Percentiles rank a stretch among this genome's conserved stretches.
Conservation (phyloP, 1,284 basidiomycete genomes). For the Trichosporon ovoides region DNA sequence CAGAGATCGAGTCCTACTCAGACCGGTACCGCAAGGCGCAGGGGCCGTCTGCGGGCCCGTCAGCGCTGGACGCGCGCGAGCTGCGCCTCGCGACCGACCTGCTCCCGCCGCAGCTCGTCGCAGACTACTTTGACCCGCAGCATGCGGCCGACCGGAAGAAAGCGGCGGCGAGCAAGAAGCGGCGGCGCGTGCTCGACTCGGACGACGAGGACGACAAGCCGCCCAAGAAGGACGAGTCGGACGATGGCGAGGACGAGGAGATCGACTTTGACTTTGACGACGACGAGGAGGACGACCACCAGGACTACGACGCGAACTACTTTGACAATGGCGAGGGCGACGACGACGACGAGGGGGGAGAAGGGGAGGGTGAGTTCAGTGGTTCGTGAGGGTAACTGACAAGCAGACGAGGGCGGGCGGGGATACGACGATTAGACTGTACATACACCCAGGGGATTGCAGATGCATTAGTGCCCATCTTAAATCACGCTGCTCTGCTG, state of each 20-base stretch:
- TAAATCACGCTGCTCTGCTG: background rate
- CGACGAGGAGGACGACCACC: constrained; percentile 43
- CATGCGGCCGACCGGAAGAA: background rate
- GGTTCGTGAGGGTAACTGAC: background rate
- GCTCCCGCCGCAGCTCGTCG: constrained; percentile 46
- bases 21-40: constrained; percentile 28
- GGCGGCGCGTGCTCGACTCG: constrained; percentile 13
- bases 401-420: constrained; percentile 9
- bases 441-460: background rate
- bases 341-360: constrained; percentile 43
- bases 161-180: constrained; percentile 5
- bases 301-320: constrained; percentile 49
- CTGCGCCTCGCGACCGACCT: constrained; percentile 35
- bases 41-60: constrained; percentile 7
- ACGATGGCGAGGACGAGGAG: constrained; percentile 19
- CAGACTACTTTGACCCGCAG: constrained; percentile 41
- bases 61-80: constrained; percentile 34
- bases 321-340: constrained; percentile 50
- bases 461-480: background rate
- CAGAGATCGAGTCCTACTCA: constrained; percentile 48
- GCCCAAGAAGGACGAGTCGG: constrained; percentile 8
- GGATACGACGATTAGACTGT: constrained; percentile 12
- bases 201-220: constrained; percentile 10
- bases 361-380: constrained; percentile 11
- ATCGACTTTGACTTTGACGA: constrained; percentile 47